Base-by-base conservation (phyloP, 768 basidiomycete species). In the Russula vinacea region DNA sequence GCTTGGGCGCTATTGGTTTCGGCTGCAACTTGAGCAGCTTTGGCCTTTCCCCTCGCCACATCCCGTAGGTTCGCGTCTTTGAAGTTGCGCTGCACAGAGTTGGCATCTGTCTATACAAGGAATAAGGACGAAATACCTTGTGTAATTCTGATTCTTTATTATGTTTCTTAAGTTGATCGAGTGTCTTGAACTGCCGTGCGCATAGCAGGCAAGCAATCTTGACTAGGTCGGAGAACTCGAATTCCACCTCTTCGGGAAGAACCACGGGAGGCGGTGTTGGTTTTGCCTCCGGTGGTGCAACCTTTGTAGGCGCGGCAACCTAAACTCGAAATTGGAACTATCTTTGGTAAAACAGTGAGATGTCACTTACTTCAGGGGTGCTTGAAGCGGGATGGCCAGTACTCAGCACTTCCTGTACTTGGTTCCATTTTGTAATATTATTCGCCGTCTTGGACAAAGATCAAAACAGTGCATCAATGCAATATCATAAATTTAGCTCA, bases 351-450 rank as follows among this genome's bases (percentile, higher is more conserved):
- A 22, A 53, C 35, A 13, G 10, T 35, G 19, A 7, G 60, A 22
- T 3, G 60, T 53, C 35, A 51, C 50, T 52, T 39, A 51, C 39
- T 45, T 67, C 63, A 32, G 58, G 71, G 45, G 58, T 52, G 47
- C 32, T 68, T 62, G 73, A 37, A 9, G 57, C 52, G 17, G 69
- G 39, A 29, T 60, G 55, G 44, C 69, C 74, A 29, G 73, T 68
- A 42, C 71, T 83, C 56, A 97, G 81, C 71, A 94, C 95, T 75
- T 88, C 89, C 75, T 96, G 92, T 11, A 95, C 92, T 77, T 88
- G 89, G 73, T 95, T 98, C 97, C 96, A 99, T 73, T 98, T 98
- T 71, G 83, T 87, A 72, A 99, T 98, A 71, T 94, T 94, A 74
- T 83, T 90, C 55, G 84, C 90, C 51, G 87, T 90, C 92, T 97